Evolutionary conservation across 2,329 filamentous ascomycete genomes (phyloP).

Genomic region (Trichoderma sp.): DNA sequence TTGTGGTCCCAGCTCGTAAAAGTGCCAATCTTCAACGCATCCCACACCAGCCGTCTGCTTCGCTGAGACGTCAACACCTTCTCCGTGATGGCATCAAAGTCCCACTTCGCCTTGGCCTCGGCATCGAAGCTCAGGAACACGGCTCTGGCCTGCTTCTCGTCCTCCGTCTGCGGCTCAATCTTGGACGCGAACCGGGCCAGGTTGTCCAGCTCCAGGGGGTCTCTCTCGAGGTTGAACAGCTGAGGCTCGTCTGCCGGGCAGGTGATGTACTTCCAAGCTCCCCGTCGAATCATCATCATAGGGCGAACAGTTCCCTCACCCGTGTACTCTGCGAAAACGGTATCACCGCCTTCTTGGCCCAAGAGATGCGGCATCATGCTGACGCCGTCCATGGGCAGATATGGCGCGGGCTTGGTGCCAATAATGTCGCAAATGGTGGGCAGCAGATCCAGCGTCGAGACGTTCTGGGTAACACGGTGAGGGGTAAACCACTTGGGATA

Average conservation of each 20-base stretch:
- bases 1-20: conserved; percentile 87
- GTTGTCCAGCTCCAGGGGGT: conserved; percentile 79
- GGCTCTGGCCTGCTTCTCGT: conserved; percentile 52
- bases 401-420: conserved; percentile 68
- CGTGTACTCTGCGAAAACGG: conserved; percentile 93
- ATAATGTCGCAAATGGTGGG: conserved; percentile 86
- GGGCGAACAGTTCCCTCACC: conserved; percentile 89
- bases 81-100: conserved; percentile 76
- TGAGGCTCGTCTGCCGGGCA: conserved; percentile 84
- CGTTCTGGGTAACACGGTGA: conserved; percentile 78
- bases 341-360: conserved; percentile 70
- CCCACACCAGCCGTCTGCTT: conserved; percentile 77
- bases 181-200: conserved; percentile 56
- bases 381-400: conserved; percentile 82
- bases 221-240: conserved; percentile 76
- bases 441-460: conserved; percentile 88
- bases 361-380: conserved; percentile 80
- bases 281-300: conserved; percentile 91
- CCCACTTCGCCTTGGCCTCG: conserved; percentile 77
- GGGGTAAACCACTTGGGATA: conserved; percentile 76
- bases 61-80: conserved; percentile 79
- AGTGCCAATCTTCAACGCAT: conserved; percentile 73
- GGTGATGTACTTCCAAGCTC: conserved; percentile 87
- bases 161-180: conserved; percentile 44
- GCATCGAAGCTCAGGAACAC: conserved; percentile 69